These are phyloP conservation scores for Filobasidium uniguttulatum DNA, from an alignment of 1,284 basidiomycete genomes.

Conservation along the genomic window DNA sequence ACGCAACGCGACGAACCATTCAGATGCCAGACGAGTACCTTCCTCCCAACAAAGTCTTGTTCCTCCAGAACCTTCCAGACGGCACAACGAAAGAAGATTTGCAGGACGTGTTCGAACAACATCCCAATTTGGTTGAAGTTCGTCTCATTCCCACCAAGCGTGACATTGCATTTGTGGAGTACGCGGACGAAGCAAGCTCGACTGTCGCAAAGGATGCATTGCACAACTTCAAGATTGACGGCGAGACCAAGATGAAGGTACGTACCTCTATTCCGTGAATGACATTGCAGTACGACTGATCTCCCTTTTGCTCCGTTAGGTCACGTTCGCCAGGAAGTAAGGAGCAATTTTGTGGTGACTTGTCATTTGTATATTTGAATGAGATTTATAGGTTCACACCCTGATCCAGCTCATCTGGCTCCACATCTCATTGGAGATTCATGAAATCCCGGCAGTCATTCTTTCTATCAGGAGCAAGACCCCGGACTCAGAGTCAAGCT, in stretches of 20 bases:
- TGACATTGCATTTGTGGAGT: conserved; percentile 95
- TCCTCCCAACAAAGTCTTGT: conserved; percentile 96
- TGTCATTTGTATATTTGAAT: too few species aligned
- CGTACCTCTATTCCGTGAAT: conserved; percentile 6
- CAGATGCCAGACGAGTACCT: conserved; percentile 99
- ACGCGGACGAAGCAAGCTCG: conserved; percentile 75
- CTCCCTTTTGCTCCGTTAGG: background rate
- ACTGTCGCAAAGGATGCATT: conserved; percentile 80
- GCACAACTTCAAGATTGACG: conserved; percentile 91
- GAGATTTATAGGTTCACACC: too few species aligned
- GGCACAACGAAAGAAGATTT: conserved; percentile 80
- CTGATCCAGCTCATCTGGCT: too few species aligned
- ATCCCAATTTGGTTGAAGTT: conserved; percentile 84
- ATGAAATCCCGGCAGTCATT: too few species aligned
- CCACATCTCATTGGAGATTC: too few species aligned
- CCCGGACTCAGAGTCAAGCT: too few species aligned
- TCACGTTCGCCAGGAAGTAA: background rate
- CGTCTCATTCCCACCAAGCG: conserved; percentile 90
- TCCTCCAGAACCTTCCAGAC: conserved; percentile 85
- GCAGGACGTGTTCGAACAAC: conserved; percentile 73
- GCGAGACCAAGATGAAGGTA: conserved; percentile 92
- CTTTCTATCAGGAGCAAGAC: too few species aligned
- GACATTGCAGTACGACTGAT: too few species aligned
- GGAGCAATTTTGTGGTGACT: too few species aligned
- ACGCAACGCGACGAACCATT: conserved; percentile 56